Conservation (phyloP, 306 rosid genomes). For the Sesbania bispinosa region DNA sequence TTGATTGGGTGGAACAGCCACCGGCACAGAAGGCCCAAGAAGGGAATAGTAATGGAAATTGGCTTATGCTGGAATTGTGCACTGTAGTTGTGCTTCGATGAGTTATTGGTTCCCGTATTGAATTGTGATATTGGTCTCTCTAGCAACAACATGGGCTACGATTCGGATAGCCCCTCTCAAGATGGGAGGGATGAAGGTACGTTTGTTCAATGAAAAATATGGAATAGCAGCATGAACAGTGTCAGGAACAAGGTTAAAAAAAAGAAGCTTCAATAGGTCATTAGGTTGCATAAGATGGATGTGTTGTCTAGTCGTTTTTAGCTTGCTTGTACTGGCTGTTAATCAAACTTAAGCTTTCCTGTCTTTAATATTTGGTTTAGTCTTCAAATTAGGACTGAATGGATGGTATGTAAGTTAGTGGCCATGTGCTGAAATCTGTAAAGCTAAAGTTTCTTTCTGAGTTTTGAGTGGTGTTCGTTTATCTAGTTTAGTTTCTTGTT, state of each 20-base stretch:
- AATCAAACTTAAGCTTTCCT: not conserved
- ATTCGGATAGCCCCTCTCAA: constrained; percentile 64
- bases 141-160: constrained; percentile 53
- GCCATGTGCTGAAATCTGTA: not conserved
- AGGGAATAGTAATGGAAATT: constrained; percentile 9
- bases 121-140: constrained; percentile 22
- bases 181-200: constrained; percentile 87
- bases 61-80: not conserved
- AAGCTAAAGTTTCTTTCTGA: not conserved
- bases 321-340: not conserved
- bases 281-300: not conserved
- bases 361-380: not conserved
- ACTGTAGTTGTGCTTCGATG: constrained; percentile 8
- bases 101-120: constrained; percentile 21
- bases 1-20: not conserved
- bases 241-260: not conserved
- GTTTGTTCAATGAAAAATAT: constrained; percentile 10
- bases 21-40: not conserved
- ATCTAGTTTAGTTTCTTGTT: constrained; percentile 13
- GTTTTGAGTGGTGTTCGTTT: not conserved
- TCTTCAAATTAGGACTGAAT: not conserved
- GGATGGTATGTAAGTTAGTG: not conserved
- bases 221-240: constrained; percentile 14
- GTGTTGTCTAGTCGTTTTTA: constrained; percentile 9
- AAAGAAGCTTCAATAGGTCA: not conserved